Evolutionary conservation across 805 yeast species (phyloP), one percentile per base, ranked within the genome.

Genomic region (Grigorovia yakushimaensis): DNA sequence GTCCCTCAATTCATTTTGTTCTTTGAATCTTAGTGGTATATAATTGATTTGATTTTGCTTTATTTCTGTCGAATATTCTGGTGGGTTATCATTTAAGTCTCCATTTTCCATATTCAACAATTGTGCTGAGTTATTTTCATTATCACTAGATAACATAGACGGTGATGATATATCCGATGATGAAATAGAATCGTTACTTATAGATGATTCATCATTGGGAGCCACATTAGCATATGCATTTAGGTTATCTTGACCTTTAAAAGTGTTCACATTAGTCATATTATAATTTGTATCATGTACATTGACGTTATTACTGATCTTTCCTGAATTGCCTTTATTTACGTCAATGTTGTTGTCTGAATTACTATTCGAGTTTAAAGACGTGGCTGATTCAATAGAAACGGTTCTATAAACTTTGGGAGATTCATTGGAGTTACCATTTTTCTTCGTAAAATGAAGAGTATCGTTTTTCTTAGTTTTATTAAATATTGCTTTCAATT

Each of bases 1-100:
- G 4, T 55, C 62, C 17, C 38, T 57, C n/a, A 64, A 46, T 36
- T 59, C 64, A 44, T 59, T 54, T 52, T 73, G 77, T 41, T 67
- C 67, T 18, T 27, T 27, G 56, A 57, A 39, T 7, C 37, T 11
- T n/a, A 15, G 6, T 33, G 37, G 37, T 13, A 33, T 15, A 33
- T 9, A 15, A 33, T 63, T 60, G 11, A 36, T 54, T 18, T 54
- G 60, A 30, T 60, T 58, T 10, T 62, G 17, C 39, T 43, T 17
- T 35, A 30, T 36, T 17, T 33, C 37, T 15, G 13, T 33, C 6
- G 37, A 11, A 33, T 33, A 33, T 33, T 33, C 17, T 33, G 38
- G 15, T 5, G 42, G 41, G 11, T 17, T 5, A 39, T 20, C 21
- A 20, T 30, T 41, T n/a, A 19, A 40, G 22, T 30, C 33, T 22